Percentiles rank a stretch among this genome's conserved stretches.
Conservation (phyloP, 1,284 basidiomycete genomes). For the Apiotrichum domesticum region DNA sequence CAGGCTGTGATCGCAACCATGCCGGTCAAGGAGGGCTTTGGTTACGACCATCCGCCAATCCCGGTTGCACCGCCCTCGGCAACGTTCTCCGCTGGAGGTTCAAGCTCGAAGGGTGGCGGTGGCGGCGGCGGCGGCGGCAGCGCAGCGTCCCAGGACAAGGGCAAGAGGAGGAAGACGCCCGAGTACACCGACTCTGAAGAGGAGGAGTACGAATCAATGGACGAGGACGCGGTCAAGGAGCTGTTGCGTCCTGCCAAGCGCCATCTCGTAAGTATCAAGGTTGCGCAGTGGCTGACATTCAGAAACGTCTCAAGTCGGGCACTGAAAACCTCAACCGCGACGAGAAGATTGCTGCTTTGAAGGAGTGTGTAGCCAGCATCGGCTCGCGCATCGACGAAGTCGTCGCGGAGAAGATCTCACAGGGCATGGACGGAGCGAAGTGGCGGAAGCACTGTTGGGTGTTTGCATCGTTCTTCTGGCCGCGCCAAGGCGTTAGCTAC, state of each 20-base stretch:
- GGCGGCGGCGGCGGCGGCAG: not conserved
- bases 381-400: slow-evolving; percentile 86
- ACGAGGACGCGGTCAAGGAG: slow-evolving; percentile 90
- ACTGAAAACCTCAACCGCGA: slow-evolving; percentile 88
- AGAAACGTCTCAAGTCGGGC: slow-evolving; percentile 90
- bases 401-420: slow-evolving; percentile 65
- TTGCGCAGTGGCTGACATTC: slow-evolving; percentile 3
- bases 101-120: not conserved
- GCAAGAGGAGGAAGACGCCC: slow-evolving; percentile 79
- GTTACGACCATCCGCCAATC: slow-evolving; percentile 33
- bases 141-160: slow-evolving; percentile 52
- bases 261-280: slow-evolving; percentile 65
- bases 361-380: slow-evolving; percentile 90
- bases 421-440: slow-evolving; percentile 70
- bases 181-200: slow-evolving; percentile 86
- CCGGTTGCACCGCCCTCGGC: slow-evolving; percentile 6
- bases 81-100: not conserved
- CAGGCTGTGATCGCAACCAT: slow-evolving; percentile 53
- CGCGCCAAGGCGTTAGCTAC: slow-evolving; percentile 82
- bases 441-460: slow-evolving; percentile 96
- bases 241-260: slow-evolving; percentile 94
- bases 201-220: slow-evolving; percentile 86
- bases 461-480: slow-evolving; percentile 96
- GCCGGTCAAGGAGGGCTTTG: slow-evolving; percentile 42
- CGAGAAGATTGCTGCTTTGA: slow-evolving; percentile 90